Base-by-base conservation (phyloP, 257 asterid genomes). In the Fraxinus quadrangulata region DNA sequence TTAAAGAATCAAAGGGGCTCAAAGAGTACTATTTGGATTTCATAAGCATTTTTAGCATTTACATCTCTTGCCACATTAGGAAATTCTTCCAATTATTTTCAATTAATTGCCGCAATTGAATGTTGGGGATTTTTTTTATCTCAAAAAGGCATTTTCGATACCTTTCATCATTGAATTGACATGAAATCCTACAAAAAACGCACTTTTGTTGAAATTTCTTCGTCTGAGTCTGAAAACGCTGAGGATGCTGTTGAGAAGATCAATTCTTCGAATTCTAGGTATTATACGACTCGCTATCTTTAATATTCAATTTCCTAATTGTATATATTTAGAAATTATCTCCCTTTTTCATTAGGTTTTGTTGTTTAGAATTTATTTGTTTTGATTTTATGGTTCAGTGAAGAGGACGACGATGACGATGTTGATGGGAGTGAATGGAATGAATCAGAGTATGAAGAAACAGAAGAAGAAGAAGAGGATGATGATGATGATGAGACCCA, bases 181-280 rank as follows among this genome's bases (percentile, higher is more conserved):
- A 47, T 33, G 71, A 74, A 79, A 37, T 49, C 67, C 47, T 10
- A 0, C 51, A 73, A 78, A 78, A 79, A 84, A 28, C 82, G 79
- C 45, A 21, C n/a, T 45, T 63, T 82, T 36, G 79, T 89, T 73
- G 74, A 37, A 45, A 86, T 89, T 77, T 86, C 89, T 6, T 88
- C 91, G 6, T 90, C 90, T 19, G 77, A 42, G 36, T 72, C 80
- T 49, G 86, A 79, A 24, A 70, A 77, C 36, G 81, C 77, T 17
- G 85, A 72, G 36, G 78, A 72, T 30, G 69, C 49, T n/a, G 78
- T 47, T 7, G 83, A 77, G 75, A 86, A 79, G 80, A 82, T 73
- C 54, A 61, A 67, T 70, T 77, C 83, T 63, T 83, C 85, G 68
- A 19, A 85, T 63, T 87, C 86, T 30, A 34, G 91, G 92, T 89